Percentiles rank a stretch among this genome's conserved stretches.
Evolutionary conservation across 176 grass and related monocot genomes (phyloP).

Genomic region (Oryza meyeriana): DNA sequence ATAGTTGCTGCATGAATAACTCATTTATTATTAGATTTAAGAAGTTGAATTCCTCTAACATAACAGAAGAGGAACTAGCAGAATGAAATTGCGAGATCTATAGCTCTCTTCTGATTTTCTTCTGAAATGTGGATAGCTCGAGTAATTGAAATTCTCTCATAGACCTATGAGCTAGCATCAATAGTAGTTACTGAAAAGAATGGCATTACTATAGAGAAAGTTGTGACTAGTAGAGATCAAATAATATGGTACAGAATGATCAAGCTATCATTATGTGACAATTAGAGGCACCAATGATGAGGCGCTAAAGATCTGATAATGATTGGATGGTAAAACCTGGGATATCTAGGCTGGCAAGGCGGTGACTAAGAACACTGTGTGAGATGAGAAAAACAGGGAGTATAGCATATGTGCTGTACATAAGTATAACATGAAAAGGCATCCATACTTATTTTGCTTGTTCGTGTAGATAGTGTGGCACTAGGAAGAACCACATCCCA

Average conservation of each 20-base stretch:
- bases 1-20: constrained; percentile 75
- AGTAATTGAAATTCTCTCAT: neutral
- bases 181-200: neutral
- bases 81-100: neutral
- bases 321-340: neutral
- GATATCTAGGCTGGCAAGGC: neutral
- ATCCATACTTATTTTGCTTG: neutral
- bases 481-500: neutral
- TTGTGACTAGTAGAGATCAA: neutral
- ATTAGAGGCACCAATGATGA: neutral
- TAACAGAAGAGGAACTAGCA: neutral
- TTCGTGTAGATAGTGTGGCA: neutral
- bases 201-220: neutral
- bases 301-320: neutral
- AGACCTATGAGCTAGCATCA: neutral
- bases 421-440: neutral
- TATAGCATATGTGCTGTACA: neutral
- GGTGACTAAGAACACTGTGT: neutral
- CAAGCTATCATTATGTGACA: neutral
- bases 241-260: neutral
- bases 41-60: neutral
- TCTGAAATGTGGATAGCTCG: neutral
- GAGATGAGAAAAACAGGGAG: neutral
- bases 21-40: neutral
- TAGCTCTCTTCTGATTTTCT: neutral